Conservation (phyloP, 2,329 filamentous ascomycete species). For the Berkeleyomyces rouxiae region DNA sequence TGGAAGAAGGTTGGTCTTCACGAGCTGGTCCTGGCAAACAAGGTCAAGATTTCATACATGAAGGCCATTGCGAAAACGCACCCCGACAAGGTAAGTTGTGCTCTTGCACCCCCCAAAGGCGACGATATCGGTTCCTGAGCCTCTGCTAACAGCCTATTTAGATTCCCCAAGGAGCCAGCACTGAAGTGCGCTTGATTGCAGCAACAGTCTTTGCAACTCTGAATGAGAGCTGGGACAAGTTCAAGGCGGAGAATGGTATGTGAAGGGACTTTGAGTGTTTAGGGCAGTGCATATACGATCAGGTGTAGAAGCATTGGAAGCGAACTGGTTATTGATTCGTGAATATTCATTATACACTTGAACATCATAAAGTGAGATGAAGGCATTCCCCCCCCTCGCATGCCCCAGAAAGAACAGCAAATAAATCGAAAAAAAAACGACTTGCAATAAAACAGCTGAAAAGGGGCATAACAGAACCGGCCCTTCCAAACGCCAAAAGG, state of each 20-base stretch:
- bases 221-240: slow-evolving; percentile 60
- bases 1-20: slow-evolving; percentile 97
- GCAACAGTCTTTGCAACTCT: slow-evolving; percentile 49
- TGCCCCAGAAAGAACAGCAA: not conserved
- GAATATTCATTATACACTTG: slow-evolving; percentile 9
- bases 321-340: slow-evolving; percentile 2
- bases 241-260: slow-evolving; percentile 51
- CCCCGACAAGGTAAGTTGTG: slow-evolving; percentile 74
- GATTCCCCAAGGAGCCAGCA: slow-evolving; percentile 47
- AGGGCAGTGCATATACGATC: not conserved
- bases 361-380: not conserved
- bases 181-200: slow-evolving; percentile 49
- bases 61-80: slow-evolving; percentile 98
- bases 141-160: slow-evolving; percentile 19
- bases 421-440: not conserved
- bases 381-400: not conserved
- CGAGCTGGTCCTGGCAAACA: slow-evolving; percentile 79
- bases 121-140: too few species aligned
- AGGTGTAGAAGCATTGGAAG: not conserved
- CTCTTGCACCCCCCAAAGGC: too few species aligned
- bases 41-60: slow-evolving; percentile 97
- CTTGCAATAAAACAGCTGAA: not conserved
- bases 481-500: not conserved
- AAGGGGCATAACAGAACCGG: not conserved
- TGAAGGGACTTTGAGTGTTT: slow-evolving; percentile 19